Percentiles rank a stretch among this genome's conserved stretches.
Evolutionary conservation across 2,329 filamentous ascomycete species (phyloP).

Genomic region (Tolypocladium endophyticum): DNA sequence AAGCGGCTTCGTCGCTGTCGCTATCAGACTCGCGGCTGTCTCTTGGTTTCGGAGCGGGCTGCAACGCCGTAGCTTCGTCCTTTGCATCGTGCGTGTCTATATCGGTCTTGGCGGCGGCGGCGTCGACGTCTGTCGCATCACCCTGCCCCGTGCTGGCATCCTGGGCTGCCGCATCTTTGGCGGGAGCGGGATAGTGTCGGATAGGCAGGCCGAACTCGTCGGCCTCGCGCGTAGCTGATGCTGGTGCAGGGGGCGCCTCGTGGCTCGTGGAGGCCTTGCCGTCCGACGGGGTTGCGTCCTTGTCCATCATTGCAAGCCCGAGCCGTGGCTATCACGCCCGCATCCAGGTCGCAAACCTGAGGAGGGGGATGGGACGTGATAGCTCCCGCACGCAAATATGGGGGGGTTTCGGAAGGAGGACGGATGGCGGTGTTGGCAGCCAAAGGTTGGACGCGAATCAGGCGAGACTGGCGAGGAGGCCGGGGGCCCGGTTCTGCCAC

Average conservation of each 20-base stretch:
- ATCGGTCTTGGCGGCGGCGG: neutral
- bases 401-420: slow-evolving; percentile 3
- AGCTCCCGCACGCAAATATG: neutral
- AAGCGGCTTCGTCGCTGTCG: slow-evolving; percentile 28
- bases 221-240: slow-evolving; percentile 29
- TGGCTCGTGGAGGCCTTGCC: slow-evolving; percentile 2
- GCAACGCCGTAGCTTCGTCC: neutral
- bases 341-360: slow-evolving; percentile 12
- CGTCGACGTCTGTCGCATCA: neutral
- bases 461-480: neutral
- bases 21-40: slow-evolving; percentile 9
- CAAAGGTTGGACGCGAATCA: neutral
- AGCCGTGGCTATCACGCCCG: slow-evolving; percentile 10
- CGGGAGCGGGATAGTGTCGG: slow-evolving; percentile 32
- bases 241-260: slow-evolving; percentile 15
- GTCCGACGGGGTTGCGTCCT: slow-evolving; percentile 14
- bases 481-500: too few species aligned
- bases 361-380: slow-evolving; percentile 12
- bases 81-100: neutral
- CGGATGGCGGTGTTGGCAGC: slow-evolving; percentile 1
- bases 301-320: slow-evolving; percentile 8
- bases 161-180: slow-evolving; percentile 9
- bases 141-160: neutral
- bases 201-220: slow-evolving; percentile 66
- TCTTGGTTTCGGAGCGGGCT: neutral